Conservation (phyloP, 352 stramenopile species). For the Phytophthora ohioensis region DNA sequence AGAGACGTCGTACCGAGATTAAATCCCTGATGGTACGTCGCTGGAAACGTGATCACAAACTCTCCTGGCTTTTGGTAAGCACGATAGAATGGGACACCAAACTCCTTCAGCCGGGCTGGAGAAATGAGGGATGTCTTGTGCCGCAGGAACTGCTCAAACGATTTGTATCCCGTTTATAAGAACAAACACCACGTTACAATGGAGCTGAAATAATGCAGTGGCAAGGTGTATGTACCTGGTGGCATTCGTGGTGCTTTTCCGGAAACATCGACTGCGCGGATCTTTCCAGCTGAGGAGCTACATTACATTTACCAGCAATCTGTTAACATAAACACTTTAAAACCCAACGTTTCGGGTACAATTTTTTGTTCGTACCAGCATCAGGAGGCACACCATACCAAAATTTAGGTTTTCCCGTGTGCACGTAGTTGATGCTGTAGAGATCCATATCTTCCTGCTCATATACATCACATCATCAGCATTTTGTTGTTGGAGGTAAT, state of each 20-base stretch:
- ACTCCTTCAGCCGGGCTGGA: slow-evolving; percentile 79
- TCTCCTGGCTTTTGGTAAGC: slow-evolving; percentile 88
- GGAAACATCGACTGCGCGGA: slow-evolving; percentile 88
- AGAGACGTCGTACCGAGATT: slow-evolving; percentile 71
- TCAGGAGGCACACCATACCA: slow-evolving; percentile 92
- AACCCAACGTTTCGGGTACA: neutral
- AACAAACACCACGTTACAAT: neutral
- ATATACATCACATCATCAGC: neutral
- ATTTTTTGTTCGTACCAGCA: slow-evolving; percentile 44
- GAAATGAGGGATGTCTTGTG: slow-evolving; percentile 95
- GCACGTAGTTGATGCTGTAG: slow-evolving; percentile 95
- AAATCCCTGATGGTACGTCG: slow-evolving; percentile 91
- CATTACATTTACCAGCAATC: slow-evolving; percentile 2
- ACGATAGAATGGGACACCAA: slow-evolving; percentile 84
- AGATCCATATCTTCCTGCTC: slow-evolving; percentile 93
- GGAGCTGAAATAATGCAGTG: neutral
- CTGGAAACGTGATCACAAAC: slow-evolving; percentile 94
- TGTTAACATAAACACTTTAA: slow-evolving; percentile 9
- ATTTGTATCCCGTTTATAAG: neutral
- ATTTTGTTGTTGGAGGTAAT: neutral
- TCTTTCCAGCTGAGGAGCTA: slow-evolving; percentile 81
- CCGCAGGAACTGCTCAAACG: slow-evolving; percentile 81
- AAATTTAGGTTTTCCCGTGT: slow-evolving; percentile 93
- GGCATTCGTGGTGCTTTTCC: slow-evolving; percentile 86
- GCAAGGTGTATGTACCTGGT: slow-evolving; percentile 46